Evolutionary conservation across 2,329 filamentous ascomycete genomes (phyloP), one percentile per base, ranked within the genome.

Genomic region (Pseudogymnoascus verrucosus): DNA sequence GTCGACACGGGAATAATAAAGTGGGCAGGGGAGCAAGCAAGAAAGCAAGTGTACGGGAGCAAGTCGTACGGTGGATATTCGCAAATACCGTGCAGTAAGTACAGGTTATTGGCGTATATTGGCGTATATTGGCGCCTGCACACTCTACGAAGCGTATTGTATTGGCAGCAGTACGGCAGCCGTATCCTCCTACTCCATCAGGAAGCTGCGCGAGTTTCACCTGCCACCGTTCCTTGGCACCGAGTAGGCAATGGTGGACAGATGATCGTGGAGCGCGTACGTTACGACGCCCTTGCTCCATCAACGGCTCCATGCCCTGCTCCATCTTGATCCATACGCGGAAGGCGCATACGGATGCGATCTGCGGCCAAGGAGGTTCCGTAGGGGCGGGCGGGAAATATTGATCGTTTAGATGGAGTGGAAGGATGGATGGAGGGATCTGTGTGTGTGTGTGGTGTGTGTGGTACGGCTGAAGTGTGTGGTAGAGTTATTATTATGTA

Each of bases 1-100:
- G 51, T 57, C 51, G 28, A 57, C n/a, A 57, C 51, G 51, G 26
- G n/a, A 19, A 57, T 57, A 57, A 57, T 57, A 57, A 57, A 57
- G 51, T 57, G 51, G 51, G 51, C 47, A 54, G 42, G 6, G 28
- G 28, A 31, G 28, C 21, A 23, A 23, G 21, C 21, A 31, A 31
- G 28, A 7, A 23, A 2, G 7, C 26, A 28, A 28, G 31, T 34
- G 2, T 11, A 34, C 31, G 31, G 31, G 28, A 31, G 26, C 21
- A 31, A 31, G 28, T 31, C 8, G 28, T 31, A 31, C 28, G 28
- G 10, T 34, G 31, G 31, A 4, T 12, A 34, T 4, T 34, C 11
- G 31, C 31, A 34, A 31, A 34, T 34, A 34, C 3, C 31, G 31
- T 54, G 47, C 47, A 54, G 47, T 16, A 54, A 54, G 47, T 54